These are phyloP conservation scores for Hemerocallis citrina DNA, from an alignment of 106 monocot genomes.

Conservation along the genomic window DNA sequence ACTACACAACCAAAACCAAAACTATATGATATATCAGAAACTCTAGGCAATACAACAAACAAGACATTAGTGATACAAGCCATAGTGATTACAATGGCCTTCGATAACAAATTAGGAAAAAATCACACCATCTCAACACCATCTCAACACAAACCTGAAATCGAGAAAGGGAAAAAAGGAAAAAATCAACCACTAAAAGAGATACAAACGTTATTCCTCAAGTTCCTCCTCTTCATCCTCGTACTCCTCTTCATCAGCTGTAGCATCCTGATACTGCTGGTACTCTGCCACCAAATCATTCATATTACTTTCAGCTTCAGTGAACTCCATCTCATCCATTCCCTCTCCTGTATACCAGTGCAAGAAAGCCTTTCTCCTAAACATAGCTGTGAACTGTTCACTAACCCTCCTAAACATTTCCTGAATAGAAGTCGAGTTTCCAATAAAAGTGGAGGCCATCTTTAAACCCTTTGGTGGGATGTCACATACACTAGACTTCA, in stretches of 20 bases:
- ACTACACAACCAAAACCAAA: no score
- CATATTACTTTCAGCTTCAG: slow-evolving; percentile 15
- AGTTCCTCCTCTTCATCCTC: slow-evolving; percentile 5
- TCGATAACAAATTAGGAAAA: no score
- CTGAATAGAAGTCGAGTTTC: slow-evolving; percentile 24
- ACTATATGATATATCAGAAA: no score
- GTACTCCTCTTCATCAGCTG: slow-evolving; percentile 7
- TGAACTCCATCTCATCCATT: slow-evolving; percentile 19
- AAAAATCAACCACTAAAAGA: no score
- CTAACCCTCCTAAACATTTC: slow-evolving; percentile 16
- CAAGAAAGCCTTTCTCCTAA: slow-evolving; percentile 13
- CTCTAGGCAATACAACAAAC: no score
- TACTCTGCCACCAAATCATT: slow-evolving; percentile 16
- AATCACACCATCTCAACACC: no score
- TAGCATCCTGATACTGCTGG: slow-evolving; percentile 16
- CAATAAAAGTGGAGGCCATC: slow-evolving; percentile 12
- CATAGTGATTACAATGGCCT: no score
- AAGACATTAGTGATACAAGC: no score
- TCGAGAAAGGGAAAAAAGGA: no score
- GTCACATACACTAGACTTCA: slow-evolving; percentile 77
- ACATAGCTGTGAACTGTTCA: slow-evolving; percentile 16
- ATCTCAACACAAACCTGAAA: no score
- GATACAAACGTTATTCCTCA: not conserved
- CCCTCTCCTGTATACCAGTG: slow-evolving; percentile 16
- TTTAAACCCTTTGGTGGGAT: slow-evolving; percentile 17